These are phyloP conservation scores for Microcyclospora pomicola DNA, from an alignment of 2,329 filamentous ascomycete genomes.

Conservation along the genomic window DNA sequence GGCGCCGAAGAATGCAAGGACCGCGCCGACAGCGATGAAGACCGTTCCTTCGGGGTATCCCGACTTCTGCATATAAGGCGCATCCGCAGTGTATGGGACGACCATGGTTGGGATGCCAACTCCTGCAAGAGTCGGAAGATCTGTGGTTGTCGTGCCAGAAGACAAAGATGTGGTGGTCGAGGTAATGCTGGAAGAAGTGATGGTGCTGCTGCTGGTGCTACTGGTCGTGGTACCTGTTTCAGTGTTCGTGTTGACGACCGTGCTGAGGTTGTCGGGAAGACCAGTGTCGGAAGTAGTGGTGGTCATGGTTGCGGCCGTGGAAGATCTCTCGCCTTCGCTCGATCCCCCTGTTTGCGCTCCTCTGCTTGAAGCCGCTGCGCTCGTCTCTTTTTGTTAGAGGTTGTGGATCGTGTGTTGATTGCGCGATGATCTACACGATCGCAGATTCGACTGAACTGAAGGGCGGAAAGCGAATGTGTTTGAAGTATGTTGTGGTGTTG, in stretches of 20 bases:
- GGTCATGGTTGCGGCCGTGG: conserved; percentile 4
- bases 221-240: conserved; percentile 3
- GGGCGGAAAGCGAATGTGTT: too few relatives aligned
- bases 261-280: too few relatives aligned
- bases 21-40: conserved; percentile 86
- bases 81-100: conserved; percentile 69
- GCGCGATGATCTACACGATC: too few relatives aligned
- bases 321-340: conserved; percentile 1
- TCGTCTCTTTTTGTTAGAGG: too few relatives aligned
- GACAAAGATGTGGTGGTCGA: conserved; percentile 14
- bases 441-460: too few relatives aligned
- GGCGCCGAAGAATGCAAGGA: conserved; percentile 68
- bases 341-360: too few relatives aligned
- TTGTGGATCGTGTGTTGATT: too few relatives aligned
- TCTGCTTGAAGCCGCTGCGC: too few relatives aligned
- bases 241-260: too few relatives aligned
- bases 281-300: background rate
- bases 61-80: conserved; percentile 85
- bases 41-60: conserved; percentile 80
- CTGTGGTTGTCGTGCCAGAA: conserved; percentile 20
- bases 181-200: conserved; percentile 8
- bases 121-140: conserved; percentile 42
- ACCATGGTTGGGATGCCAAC: conserved; percentile 52
- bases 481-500: too few relatives aligned
- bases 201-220: conserved; percentile 1